A percentile compares a stretch with the other conserved stretches of the same genome.
Evolutionary conservation across 2,329 filamentous ascomycete species (phyloP).

Genomic region (Onygenales sp.): DNA sequence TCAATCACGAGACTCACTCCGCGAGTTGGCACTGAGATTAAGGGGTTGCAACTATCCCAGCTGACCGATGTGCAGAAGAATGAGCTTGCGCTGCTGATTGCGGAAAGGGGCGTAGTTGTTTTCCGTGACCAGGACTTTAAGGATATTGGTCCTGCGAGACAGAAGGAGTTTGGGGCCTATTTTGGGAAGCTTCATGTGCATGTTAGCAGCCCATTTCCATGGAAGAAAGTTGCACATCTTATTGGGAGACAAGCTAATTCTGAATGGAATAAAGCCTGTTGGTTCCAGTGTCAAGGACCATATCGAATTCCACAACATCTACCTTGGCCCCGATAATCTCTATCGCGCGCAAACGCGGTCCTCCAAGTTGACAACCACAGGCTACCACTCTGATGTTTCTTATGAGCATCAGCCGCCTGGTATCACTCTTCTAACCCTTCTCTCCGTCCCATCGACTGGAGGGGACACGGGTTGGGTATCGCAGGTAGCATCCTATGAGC

Average conservation of each 20-base stretch:
- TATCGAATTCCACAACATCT: slow-evolving; percentile 39
- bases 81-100: slow-evolving; percentile 53
- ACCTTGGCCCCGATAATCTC: slow-evolving; percentile 38
- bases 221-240: neutral
- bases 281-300: slow-evolving; percentile 35
- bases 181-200: slow-evolving; percentile 21
- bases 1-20: slow-evolving; percentile 38
- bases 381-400: slow-evolving; percentile 19
- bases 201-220: slow-evolving; percentile 7
- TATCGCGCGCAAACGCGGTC: slow-evolving; percentile 28
- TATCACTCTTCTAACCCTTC: slow-evolving; percentile 19
- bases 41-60: slow-evolving; percentile 54
- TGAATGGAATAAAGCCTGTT: slow-evolving; percentile 23
- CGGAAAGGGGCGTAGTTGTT: slow-evolving; percentile 14
- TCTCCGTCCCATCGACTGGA: slow-evolving; percentile 17
- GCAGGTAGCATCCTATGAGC: slow-evolving; percentile 20
- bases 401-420: slow-evolving; percentile 22
- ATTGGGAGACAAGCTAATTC: neutral
- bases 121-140: slow-evolving; percentile 13
- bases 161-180: slow-evolving; percentile 17
- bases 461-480: slow-evolving; percentile 23
- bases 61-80: slow-evolving; percentile 51
- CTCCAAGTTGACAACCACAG: slow-evolving; percentile 26
- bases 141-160: slow-evolving; percentile 11
- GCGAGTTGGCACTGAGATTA: slow-evolving; percentile 56